Base-by-base conservation (phyloP, 495 filamentous ascomycete genomes). In the Neurospora hispaniola region DNA sequence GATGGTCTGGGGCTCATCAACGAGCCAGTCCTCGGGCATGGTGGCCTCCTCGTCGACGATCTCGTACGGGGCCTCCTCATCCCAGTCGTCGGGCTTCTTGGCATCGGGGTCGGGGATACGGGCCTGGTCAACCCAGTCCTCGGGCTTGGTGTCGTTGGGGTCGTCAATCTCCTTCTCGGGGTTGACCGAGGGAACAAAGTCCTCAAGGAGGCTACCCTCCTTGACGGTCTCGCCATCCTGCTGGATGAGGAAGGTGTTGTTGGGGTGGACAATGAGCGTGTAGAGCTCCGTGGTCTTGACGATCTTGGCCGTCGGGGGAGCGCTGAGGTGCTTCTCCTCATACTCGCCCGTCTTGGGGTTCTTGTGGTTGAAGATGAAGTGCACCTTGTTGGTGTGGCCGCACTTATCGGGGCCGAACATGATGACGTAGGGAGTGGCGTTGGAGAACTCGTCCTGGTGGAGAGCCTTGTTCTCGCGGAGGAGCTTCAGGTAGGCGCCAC, bases 401-500 rank as follows among this genome's bases (percentile, higher is more conserved):
- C 96, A 99, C 90, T 98, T 99, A 86, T 99, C 96, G 79, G 96
- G 96, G 76, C 96, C 96, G 82, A 99, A 99, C 96, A 98, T 98
- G 86, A 99, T 96, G 75, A 99, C 92, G 81, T 99, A 99, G 44
- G 96, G 96, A 66, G 95, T 94, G 69, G 90, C 88, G 85, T 99
- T 97, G 79, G 94, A 96, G 88, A 99, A 99, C 85, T 99, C 96
- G 72, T 98, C 96, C 79, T 91, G 88, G 84, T 97, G 94, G 78
- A 98, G 93, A 83, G 92, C 91, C 87, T 94, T 97, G 87, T 94
- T 98, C 81, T 99, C 96, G 75, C 96, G 91, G 76, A 98, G 92
- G 76, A 99, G 93, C 91, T 99, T 99, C 88, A 99, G 86, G 85
- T 99, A 99, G 77, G 96, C 96, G 82, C 96, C 96, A 88, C 96